Conservation (phyloP, 495 filamentous ascomycete genomes). For the Xylaria cubensis region DNA sequence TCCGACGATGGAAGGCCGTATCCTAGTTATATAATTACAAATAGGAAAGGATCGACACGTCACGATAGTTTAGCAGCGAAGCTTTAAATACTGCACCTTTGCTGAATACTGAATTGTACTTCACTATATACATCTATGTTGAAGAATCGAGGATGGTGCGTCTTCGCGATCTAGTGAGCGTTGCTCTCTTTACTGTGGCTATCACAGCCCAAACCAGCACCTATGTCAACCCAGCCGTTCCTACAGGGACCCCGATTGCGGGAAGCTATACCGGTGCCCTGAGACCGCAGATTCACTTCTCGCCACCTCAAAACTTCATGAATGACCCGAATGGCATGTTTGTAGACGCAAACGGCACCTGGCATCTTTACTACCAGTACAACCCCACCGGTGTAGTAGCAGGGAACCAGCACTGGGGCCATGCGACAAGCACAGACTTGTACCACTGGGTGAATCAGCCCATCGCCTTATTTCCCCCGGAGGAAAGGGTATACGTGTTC, state of each 20-base stretch:
- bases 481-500: slow-evolving; percentile 58
- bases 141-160: neutral
- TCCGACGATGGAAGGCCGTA: neutral
- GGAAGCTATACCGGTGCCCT: slow-evolving; percentile 47
- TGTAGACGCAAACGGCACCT: slow-evolving; percentile 52
- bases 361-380: slow-evolving; percentile 64
- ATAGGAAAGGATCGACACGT: neutral
- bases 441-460: slow-evolving; percentile 61
- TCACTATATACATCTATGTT: neutral
- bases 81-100: neutral
- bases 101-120: neutral
- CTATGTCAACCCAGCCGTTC: slow-evolving; percentile 45
- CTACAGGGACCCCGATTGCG: slow-evolving; percentile 44
- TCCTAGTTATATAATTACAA: neutral
- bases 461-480: slow-evolving; percentile 57
- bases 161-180: neutral
- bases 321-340: slow-evolving; percentile 68
- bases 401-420: slow-evolving; percentile 62
- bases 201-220: neutral
- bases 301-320: slow-evolving; percentile 60
- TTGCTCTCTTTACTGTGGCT: neutral
- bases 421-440: slow-evolving; percentile 58
- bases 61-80: neutral
- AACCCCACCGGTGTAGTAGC: slow-evolving; percentile 55
- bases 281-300: slow-evolving; percentile 62